A percentile compares a stretch with the other conserved stretches of the same genome.
Evolutionary conservation across 257 asterid species (phyloP).

Genomic region (Echium plantagineum): DNA sequence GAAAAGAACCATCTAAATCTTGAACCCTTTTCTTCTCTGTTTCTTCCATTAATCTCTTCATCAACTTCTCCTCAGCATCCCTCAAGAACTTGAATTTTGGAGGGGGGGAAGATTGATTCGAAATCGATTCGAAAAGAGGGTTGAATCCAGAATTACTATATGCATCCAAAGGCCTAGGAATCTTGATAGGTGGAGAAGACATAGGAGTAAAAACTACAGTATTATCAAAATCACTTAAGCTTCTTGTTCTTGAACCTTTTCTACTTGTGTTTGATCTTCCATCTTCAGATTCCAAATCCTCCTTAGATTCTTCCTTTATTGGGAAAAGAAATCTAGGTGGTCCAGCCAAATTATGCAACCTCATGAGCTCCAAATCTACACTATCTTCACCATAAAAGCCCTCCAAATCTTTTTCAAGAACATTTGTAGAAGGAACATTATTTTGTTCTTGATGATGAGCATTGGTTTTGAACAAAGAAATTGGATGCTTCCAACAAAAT

Average conservation of each 20-base stretch:
- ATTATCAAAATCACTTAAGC: conserved; percentile 55
- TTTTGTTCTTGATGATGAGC: conserved; percentile 28
- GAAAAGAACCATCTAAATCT: conserved; percentile 29
- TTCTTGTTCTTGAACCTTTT: conserved; percentile 57
- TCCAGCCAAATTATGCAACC: conserved; percentile 77
- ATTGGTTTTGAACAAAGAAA: conserved; percentile 9
- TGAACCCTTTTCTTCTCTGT: conserved; percentile 21
- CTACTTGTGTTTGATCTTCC: conserved; percentile 53
- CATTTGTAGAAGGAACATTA: conserved; percentile 14
- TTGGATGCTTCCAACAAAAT: conserved; percentile 45
- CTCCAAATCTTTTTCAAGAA: conserved; percentile 41
- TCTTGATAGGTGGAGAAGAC: conserved; percentile 56
- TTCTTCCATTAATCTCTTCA: conserved; percentile 43
- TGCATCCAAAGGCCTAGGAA: conserved; percentile 26
- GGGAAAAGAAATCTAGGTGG: conserved; percentile 94
- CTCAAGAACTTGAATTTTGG: conserved; percentile 86
- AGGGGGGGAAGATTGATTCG: conserved; percentile 69
- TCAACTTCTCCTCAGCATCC: conserved; percentile 88
- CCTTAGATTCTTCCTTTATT: conserved; percentile 77
- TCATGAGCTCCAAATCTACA: conserved; percentile 63
- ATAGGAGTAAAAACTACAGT: conserved; percentile 37
- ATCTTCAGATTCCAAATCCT: conserved; percentile 79
- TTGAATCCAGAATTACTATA: conserved; percentile 54
- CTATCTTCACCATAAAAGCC: conserved; percentile 50
- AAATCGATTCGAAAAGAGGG: conserved; percentile 65